Base-by-base conservation (phyloP, 2,329 filamentous ascomycete species). In the Epichloe coenophiala region DNA sequence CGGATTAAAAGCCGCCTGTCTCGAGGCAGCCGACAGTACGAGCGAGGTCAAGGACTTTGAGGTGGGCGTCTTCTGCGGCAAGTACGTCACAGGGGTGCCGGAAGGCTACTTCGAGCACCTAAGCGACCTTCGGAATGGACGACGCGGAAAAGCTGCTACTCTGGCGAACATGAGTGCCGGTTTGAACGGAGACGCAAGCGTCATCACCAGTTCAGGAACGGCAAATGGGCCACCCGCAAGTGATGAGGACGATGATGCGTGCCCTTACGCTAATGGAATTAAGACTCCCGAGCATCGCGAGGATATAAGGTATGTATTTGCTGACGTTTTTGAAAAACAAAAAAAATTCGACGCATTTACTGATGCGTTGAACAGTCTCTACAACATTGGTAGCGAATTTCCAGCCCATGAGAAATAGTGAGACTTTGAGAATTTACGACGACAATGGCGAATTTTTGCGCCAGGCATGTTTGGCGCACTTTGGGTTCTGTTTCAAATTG, bases 21-120 rank as follows among this genome's bases (percentile, higher is more conserved):
- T 81, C 2, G 82, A 88, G 57, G 77, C 87, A 4, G 82, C 80
- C 5, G 45, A 51, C 47, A 70, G 76, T 50, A 68, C 77, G 54
- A 69, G 71, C 36, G 64, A 67, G 37, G 63, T 78, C 59, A 73
- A 73, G 8, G 73, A 83, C 50, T 96, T 96, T 57, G 91, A 97
- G 63, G 82, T 94, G 2, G 90, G 91, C 49, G 90, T 96, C 8
- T 96, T 97, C 71, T 88, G 83, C 61, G 91, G 91, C 44, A 80
- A 82, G 56, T 96, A 96, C 66, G 75, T 87, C 54, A 96, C 91
- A 0, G 80, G 81, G 0, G 85, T 96, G 2, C 78, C 84, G 1
- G 76, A 82, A 6, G 82, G 78, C 38, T 96, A 96, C 69, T 93
- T 96, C 58, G 80, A 87, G 57, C 86, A 88, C 60, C 73, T 94